phyloP scores from a whole-genome alignment of 176 grass and related monocot species.

The Musa beccarii region DNA sequence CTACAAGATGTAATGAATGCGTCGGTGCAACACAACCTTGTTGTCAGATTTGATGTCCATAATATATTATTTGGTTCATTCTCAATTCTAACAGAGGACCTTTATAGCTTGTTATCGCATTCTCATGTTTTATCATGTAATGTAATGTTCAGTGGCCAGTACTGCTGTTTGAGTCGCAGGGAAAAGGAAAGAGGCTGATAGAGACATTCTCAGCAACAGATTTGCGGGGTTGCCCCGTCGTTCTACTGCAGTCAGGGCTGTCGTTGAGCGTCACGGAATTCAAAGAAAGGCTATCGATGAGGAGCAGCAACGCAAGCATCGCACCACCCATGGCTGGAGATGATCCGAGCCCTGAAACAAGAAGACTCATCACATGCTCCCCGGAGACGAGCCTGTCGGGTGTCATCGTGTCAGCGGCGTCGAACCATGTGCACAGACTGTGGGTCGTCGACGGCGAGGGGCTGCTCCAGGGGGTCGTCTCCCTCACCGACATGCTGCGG shows the following conservation, averaged over 20 bases:
- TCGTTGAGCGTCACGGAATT: conserved; percentile 46
- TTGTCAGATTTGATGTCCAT: too few species aligned
- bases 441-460: conserved; percentile 52
- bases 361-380: conserved; percentile 42
- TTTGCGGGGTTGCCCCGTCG: conserved; percentile 47
- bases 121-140: background rate
- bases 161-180: conserved; percentile 26
- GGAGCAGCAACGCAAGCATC: background rate
- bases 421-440: conserved; percentile 58
- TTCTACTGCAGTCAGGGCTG: conserved; percentile 45
- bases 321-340: background rate
- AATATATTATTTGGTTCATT: too few species aligned
- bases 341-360: background rate
- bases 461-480: conserved; percentile 38
- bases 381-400: conserved; percentile 43
- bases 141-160: too few species aligned
- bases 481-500: conserved; percentile 54
- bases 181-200: conserved; percentile 45
- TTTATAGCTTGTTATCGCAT: too few species aligned
- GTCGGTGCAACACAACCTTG: too few species aligned
- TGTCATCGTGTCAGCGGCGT: conserved; percentile 37
- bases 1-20: conserved; percentile 35
- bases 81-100: too few species aligned
- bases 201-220: conserved; percentile 80
- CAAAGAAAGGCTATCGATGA: conserved; percentile 40